Base-by-base conservation (phyloP, 257 asterid species). In the Anisodus acutangulus region DNA sequence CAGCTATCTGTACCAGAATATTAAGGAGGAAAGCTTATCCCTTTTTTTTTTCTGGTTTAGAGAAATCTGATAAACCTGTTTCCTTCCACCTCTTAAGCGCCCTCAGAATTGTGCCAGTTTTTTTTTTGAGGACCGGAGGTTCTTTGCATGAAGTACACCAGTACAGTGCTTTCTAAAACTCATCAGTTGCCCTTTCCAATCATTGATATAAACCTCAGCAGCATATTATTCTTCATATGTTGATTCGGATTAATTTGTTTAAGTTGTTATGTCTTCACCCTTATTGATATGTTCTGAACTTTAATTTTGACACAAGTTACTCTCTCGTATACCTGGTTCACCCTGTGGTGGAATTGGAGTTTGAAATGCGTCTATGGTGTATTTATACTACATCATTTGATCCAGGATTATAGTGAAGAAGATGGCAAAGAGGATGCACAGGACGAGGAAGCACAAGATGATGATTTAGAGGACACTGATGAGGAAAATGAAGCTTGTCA, bases 331-430 rank as follows among this genome's bases (percentile, higher is more conserved):
- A 57, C 81, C 19, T 74, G 62, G 63, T 76, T 76, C 45, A 76
- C 11, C 19, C 4, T 31, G 31, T 15, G 82, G 64, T 78, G 49
- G 8, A 76, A 15, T 53, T 78, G 82, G 16, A 26, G 47, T 53
- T 53, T 31, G 82, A 53, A 8, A 78, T 78, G 82, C 49, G 3
- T 53, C 16, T 31, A 31, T 78, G 64, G 53, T 78, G 63, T 8
- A 78, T 78, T 53, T 26, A 53, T 78, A 15, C 49, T 78, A 78
- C 8, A 13, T 82, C 51, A 47, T 37, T 70, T 54, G 78, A 84
- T 87, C 86, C 88, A 90, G 95, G 98, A 91, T 81, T 89, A 92
- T 26, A 93, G 88, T 80, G 95, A 80, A 51, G 26, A 22, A 51
- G 54, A 74, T 62, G 86, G 53, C 11, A 82, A 71, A 57, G 83